Percentiles rank a stretch among this genome's conserved stretches.
Conservation (phyloP, 495 filamentous ascomycete species). For the Neurospora sp. region DNA sequence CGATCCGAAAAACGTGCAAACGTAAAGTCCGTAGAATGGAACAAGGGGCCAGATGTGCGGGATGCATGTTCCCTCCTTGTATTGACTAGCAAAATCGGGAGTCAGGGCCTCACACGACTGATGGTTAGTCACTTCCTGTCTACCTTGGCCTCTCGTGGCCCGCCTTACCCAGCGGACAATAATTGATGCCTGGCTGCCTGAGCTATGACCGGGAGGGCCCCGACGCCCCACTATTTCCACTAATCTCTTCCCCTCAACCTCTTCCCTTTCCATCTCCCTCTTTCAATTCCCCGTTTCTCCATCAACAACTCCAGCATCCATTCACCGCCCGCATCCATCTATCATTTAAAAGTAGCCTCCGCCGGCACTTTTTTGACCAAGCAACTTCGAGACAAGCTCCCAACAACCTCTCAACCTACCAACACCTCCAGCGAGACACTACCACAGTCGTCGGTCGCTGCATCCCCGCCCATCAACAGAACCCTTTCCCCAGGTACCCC, state of each 20-base stretch:
- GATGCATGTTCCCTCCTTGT: neutral
- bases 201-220: neutral
- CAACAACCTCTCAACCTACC: conserved; percentile 6
- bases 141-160: neutral
- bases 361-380: neutral
- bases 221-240: conserved; percentile 15
- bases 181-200: conserved; percentile 20
- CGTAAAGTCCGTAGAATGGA: neutral
- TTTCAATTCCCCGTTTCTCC: conserved; percentile 9
- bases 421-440: conserved; percentile 23
- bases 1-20: neutral
- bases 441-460: conserved; percentile 35
- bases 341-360: conserved; percentile 1
- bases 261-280: conserved; percentile 9
- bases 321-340: conserved; percentile 11
- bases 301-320: conserved; percentile 18
- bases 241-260: conserved; percentile 17
- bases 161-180: neutral
- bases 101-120: too few relatives aligned
- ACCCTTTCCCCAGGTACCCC: conserved; percentile 37
- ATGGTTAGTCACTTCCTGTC: neutral
- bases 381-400: neutral
- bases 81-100: neutral
- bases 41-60: neutral
- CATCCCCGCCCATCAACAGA: conserved; percentile 22